These are phyloP conservation scores for Quercus mongolica DNA, from an alignment of 306 rosid species.

Conservation along the genomic window DNA sequence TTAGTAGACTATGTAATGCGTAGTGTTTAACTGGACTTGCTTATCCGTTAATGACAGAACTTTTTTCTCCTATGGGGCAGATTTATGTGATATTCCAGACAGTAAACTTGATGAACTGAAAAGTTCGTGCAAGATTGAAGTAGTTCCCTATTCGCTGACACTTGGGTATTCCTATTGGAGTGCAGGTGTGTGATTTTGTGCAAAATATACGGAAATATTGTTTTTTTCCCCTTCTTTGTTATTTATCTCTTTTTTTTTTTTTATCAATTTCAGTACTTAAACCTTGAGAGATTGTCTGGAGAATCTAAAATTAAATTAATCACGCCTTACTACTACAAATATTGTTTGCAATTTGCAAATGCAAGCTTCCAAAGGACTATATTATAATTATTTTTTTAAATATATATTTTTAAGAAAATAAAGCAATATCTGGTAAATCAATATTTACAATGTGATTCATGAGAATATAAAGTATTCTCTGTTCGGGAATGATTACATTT, in stretches of 20 bases:
- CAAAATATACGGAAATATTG: neutral
- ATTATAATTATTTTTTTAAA: neutral
- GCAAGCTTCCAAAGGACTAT: neutral
- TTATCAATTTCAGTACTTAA: neutral
- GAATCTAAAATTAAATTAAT: neutral
- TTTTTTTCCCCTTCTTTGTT: neutral
- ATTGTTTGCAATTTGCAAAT: neutral
- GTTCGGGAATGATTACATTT: neutral
- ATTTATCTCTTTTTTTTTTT: neutral
- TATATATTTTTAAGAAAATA: neutral
- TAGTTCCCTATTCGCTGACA: conserved; percentile 69
- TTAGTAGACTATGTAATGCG: neutral
- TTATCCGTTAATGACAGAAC: conserved; percentile 7
- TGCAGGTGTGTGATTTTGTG: conserved; percentile 58
- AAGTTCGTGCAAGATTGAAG: conserved; percentile 66
- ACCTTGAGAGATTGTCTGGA: neutral
- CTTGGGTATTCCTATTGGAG: conserved; percentile 92
- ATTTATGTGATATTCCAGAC: conserved; percentile 66
- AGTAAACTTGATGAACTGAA: conserved; percentile 59
- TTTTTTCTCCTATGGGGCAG: conserved; percentile 35
- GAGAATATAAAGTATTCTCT: neutral
- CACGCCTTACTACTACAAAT: neutral
- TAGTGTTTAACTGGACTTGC: neutral
- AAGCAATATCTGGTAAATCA: neutral
- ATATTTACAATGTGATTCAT: neutral